Percentiles rank a stretch among this genome's conserved stretches.
Conservation (phyloP, 306 rosid species). For the Cicer bijugum region DNA sequence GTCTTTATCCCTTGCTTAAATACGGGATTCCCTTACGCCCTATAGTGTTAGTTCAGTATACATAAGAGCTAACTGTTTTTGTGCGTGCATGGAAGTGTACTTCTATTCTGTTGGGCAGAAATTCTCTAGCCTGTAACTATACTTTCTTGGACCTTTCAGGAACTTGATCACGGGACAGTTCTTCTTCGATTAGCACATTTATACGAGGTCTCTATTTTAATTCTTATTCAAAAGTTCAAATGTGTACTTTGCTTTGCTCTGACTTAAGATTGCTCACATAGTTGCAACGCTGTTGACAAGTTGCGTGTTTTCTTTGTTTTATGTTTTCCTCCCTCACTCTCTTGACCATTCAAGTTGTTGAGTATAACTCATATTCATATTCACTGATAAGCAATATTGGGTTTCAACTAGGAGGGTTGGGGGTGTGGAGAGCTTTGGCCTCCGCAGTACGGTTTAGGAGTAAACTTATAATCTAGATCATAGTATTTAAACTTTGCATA, state of each 20-base stretch:
- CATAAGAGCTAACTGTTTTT: slow-evolving; percentile 23
- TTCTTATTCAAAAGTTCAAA: slow-evolving; percentile 26
- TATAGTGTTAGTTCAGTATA: slow-evolving; percentile 12
- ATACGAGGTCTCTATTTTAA: slow-evolving; percentile 63
- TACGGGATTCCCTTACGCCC: slow-evolving; percentile 12
- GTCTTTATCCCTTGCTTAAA: slow-evolving; percentile 24
- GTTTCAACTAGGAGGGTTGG: too few species aligned
- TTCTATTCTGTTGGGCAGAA: slow-evolving; percentile 18
- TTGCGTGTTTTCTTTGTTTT: slow-evolving; percentile 36
- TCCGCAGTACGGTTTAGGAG: too few species aligned
- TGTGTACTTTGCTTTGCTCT: neutral
- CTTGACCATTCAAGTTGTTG: slow-evolving; percentile 6
- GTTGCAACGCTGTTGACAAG: neutral
- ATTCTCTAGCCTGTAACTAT: neutral
- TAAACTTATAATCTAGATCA: too few species aligned
- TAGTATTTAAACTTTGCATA: too few species aligned
- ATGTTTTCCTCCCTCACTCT: slow-evolving; percentile 35
- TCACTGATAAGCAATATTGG: too few species aligned
- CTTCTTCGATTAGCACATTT: slow-evolving; percentile 81
- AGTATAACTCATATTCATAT: too few species aligned
- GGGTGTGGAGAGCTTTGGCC: too few species aligned
- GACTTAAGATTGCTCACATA: neutral
- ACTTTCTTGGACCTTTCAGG: slow-evolving; percentile 55
- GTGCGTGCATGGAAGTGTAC: neutral
- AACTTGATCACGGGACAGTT: slow-evolving; percentile 63